phyloP scores from a whole-genome alignment of 805 yeast species.

The Ogataea nonfermentans region DNA sequence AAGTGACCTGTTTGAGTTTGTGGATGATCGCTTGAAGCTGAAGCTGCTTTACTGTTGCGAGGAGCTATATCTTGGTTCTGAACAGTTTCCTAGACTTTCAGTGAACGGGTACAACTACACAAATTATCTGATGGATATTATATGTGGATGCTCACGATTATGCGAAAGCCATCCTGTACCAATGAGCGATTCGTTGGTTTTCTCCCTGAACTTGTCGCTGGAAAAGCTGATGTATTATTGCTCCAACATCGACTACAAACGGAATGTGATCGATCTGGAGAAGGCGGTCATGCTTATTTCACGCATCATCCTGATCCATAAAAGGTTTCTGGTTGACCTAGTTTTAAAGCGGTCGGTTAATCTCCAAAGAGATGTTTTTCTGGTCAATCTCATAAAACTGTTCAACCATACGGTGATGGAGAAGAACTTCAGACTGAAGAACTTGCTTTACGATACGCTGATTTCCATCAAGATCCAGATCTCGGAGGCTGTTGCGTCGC shows the following conservation, averaged over 20 bases:
- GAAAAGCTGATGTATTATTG: conserved; percentile 38
- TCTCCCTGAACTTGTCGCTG: conserved; percentile 39
- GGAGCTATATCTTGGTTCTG: conserved; percentile 40
- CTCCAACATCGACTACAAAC: conserved; percentile 26
- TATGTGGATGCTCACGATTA: conserved; percentile 45
- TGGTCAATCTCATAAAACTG: conserved; percentile 46
- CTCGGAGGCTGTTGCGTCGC: conserved; percentile 28
- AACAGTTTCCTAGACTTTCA: conserved; percentile 36
- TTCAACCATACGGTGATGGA: conserved; percentile 44
- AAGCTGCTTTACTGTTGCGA: conserved; percentile 39
- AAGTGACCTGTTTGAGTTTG: conserved; percentile 40
- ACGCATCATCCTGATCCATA: conserved; percentile 58
- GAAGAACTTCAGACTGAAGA: conserved; percentile 48
- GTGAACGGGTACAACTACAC: conserved; percentile 32
- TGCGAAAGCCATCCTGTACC: conserved; percentile 20
- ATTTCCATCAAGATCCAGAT: conserved; percentile 46
- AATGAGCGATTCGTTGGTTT: conserved; percentile 39
- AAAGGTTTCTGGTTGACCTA: conserved; percentile 45
- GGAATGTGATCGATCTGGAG: conserved; percentile 21
- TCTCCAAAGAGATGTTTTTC: conserved; percentile 43
- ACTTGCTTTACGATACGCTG: conserved; percentile 57
- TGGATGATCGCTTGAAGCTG: conserved; percentile 34
- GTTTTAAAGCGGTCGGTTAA: conserved; percentile 40
- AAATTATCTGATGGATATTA: conserved; percentile 41
- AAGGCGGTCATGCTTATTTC: conserved; percentile 46